phyloP scores from a whole-genome alignment of 306 rosid species.

The Acacia crassicarpa region DNA sequence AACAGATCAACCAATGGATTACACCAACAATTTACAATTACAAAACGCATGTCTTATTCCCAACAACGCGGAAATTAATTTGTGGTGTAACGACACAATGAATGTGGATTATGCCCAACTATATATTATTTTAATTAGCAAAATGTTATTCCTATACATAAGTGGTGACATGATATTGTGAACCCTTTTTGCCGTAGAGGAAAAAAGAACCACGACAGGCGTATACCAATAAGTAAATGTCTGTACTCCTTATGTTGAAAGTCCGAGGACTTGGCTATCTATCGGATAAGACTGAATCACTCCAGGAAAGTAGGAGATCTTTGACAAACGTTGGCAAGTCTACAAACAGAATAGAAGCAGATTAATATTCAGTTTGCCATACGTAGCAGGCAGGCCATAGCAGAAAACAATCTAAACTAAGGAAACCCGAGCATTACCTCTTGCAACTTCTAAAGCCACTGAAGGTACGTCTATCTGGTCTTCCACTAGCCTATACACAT shows the following conservation, averaged over 20 bases:
- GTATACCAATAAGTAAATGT: conserved; percentile 39
- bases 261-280: conserved; percentile 49
- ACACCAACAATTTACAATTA: neutral
- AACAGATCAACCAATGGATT: neutral
- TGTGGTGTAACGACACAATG: neutral
- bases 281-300: conserved; percentile 67
- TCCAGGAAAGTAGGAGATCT: conserved; percentile 93
- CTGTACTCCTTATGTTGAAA: conserved; percentile 33
- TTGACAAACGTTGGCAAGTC: conserved; percentile 76
- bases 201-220: conserved; percentile 2
- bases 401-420: conserved; percentile 9
- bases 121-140: conserved; percentile 19
- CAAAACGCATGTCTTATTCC: neutral
- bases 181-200: conserved; percentile 10
- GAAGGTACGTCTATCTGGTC: conserved; percentile 82
- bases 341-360: conserved; percentile 32
- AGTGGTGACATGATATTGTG: conserved; percentile 17
- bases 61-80: neutral
- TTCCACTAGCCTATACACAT: conserved; percentile 87
- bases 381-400: neutral
- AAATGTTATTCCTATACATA: conserved; percentile 38
- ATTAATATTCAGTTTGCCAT: conserved; percentile 16
- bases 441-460: conserved; percentile 84
- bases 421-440: conserved; percentile 56
- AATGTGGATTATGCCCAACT: conserved; percentile 12